Evolutionary conservation across 495 filamentous ascomycete genomes (phyloP), one percentile per base, ranked within the genome.

Genomic region (Talaromyces borbonicus): DNA sequence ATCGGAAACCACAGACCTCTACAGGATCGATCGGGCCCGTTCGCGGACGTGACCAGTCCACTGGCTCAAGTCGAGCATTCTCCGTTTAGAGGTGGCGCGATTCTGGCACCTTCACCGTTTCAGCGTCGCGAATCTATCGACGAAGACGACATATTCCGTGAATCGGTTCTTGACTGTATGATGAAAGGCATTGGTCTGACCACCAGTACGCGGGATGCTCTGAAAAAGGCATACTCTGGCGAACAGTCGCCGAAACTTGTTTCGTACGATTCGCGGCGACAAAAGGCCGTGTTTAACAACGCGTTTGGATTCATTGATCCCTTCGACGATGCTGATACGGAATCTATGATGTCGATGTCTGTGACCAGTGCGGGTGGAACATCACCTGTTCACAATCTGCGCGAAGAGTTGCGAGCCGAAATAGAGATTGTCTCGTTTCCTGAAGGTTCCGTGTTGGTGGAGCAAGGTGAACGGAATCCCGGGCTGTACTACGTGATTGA

Each of bases 401-500:
- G 74, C 56, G 57, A 79, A 46, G 92, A 97, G 32, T 73, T 95
- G 57, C 79, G 80, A 37, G 80, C 92, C 53, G 92, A 98, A 33
- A 76, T 97, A n/a, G 92, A 98, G 56, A 95, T 98, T 50, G 93
- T 98, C 3, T 96, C 84, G 66, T 98, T 98, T 52, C 89, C 87
- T 0, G 84, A 97, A 56, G 89, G 85, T 3, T 89, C 92, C 6
- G 85, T 98, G 5, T 72, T 98, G n/a, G 90, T 98, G 0, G 92
- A 98, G 52, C 89, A 97, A 59, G 90, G 92, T 0, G 92, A 98
- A 65, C 75, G 93, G 14, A 93, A 93, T 53, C 93, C 93, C 0
- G 92, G 92, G 1, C 69, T 98, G 8, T 98, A 98, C 66, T 98
- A 97, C 60, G 92, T 98, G 8, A 85, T 98, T 43, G 92, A 98